Evolutionary conservation across 805 yeast genomes (phyloP).

Genomic region (Hermanozyma aechmeae): DNA sequence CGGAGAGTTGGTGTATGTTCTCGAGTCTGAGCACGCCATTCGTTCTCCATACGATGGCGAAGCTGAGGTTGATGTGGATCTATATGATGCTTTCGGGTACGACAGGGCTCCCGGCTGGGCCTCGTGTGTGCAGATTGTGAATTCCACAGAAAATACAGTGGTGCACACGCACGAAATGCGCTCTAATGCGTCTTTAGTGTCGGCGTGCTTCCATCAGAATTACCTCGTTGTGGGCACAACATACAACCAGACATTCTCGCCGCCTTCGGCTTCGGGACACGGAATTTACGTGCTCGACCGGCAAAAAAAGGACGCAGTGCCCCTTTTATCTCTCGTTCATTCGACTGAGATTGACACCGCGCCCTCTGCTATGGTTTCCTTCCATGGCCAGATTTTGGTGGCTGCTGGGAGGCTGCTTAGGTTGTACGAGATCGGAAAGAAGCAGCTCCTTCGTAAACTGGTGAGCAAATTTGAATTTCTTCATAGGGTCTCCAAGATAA

Average conservation of each 20-base stretch:
- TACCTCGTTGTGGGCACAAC: conserved; percentile 41
- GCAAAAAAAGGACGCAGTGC: conserved; percentile 13
- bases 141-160: conserved; percentile 22
- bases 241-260: conserved; percentile 17
- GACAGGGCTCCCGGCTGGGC: conserved; percentile 30
- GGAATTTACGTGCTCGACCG: conserved; percentile 31
- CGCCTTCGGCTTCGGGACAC: conserved; percentile 14
- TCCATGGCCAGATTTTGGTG: conserved; percentile 49
- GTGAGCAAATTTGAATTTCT: conserved; percentile 35
- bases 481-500: conserved; percentile 43
- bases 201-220: no score
- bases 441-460: conserved; percentile 67
- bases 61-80: conserved; percentile 20
- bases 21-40: conserved; percentile 36
- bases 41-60: conserved; percentile 17
- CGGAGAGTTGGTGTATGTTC: conserved; percentile 23
- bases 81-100: conserved; percentile 40
- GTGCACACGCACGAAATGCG: no score
- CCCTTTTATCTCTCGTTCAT: conserved; percentile 41
- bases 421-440: conserved; percentile 65
- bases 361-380: conserved; percentile 41
- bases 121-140: conserved; percentile 45
- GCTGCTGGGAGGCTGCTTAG: conserved; percentile 47
- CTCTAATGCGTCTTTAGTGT: no score
- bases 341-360: conserved; percentile 44